Conservation (phyloP, 805 yeast genomes). For the Tetrapisispora nanseiensis region DNA sequence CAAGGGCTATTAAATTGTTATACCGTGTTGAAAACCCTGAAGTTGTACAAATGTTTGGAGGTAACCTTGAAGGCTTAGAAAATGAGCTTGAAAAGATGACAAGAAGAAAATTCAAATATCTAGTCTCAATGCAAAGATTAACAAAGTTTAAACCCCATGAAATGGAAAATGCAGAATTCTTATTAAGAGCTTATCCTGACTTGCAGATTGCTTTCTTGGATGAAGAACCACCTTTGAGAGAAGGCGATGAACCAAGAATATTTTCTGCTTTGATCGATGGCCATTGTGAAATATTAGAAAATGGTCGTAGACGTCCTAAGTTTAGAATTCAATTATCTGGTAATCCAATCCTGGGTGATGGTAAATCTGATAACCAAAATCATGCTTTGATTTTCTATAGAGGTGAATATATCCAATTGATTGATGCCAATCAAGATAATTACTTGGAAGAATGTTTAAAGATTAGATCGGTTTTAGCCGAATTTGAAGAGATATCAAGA, state of each 20-base stretch:
- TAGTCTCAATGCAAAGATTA: conserved; percentile 81
- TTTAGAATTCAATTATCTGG: conserved; percentile 72
- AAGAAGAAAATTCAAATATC: conserved; percentile 66
- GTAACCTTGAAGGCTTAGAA: conserved; percentile 92
- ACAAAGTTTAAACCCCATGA: conserved; percentile 63
- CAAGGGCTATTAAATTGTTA: conserved; percentile 86
- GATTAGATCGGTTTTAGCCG: conserved; percentile 77
- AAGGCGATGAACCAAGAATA: conserved; percentile 60
- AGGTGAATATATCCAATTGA: conserved; percentile 89
- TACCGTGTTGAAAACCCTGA: conserved; percentile 94
- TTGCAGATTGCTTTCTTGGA: conserved; percentile 87
- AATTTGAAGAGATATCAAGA: conserved; percentile 69
- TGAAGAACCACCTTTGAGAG: conserved; percentile 71
- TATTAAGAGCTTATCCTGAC: conserved; percentile 76
- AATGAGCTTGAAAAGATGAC: conserved; percentile 88
- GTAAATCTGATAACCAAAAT: conserved; percentile 91
- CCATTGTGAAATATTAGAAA: conserved; percentile 58
- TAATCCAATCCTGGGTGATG: conserved; percentile 83
- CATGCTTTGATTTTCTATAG: conserved; percentile 77
- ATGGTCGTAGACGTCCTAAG: conserved; percentile 66
- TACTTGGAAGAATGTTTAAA: conserved; percentile 89
- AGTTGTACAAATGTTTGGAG: conserved; percentile 95
- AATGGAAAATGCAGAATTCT: conserved; percentile 67
- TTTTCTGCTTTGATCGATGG: conserved; percentile 75
- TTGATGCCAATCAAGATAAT: conserved; percentile 95